phyloP scores from a whole-genome alignment of 2,329 filamentous ascomycete species.

The Fusarium udum region DNA sequence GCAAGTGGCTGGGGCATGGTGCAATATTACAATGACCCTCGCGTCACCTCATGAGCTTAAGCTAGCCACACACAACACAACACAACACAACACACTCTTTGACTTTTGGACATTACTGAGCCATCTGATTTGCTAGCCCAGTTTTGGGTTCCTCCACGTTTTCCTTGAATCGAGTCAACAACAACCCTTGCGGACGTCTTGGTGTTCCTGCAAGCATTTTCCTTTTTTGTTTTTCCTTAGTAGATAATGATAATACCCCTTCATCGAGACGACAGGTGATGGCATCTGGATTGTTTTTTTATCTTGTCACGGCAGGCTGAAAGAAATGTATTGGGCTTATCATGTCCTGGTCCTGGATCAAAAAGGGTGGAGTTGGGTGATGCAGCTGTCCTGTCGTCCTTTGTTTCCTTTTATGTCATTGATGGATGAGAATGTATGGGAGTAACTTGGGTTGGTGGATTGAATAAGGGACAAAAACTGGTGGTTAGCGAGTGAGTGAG shows the following conservation, averaged over 20 bases:
- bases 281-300: constrained; percentile 39
- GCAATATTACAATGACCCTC: constrained; percentile 48
- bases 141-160: constrained; percentile 23
- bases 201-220: constrained; percentile 34
- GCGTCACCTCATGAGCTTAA: constrained; percentile 44
- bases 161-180: constrained; percentile 34
- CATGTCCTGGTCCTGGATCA: constrained; percentile 38
- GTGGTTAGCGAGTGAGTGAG: not conserved
- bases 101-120: constrained; percentile 33
- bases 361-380: constrained; percentile 42
- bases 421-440: constrained; percentile 32
- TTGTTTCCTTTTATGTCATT: constrained; percentile 39
- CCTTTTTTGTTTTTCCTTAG: constrained; percentile 32
- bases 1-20: constrained; percentile 47
- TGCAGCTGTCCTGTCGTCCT: constrained; percentile 35
- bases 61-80: constrained; percentile 2
- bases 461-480: constrained; percentile 1
- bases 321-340: constrained; percentile 38
- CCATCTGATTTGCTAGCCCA: constrained; percentile 23
- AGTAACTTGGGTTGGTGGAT: constrained; percentile 10
- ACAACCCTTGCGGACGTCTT: constrained; percentile 11
- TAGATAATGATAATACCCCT: constrained; percentile 50
- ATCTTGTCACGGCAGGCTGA: constrained; percentile 37
- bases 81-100: constrained; percentile 7
- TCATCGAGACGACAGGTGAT: constrained; percentile 43